Evolutionary conservation across 2,329 filamentous ascomycete species (phyloP).

Genomic region (Endoconidiophora polonica): DNA sequence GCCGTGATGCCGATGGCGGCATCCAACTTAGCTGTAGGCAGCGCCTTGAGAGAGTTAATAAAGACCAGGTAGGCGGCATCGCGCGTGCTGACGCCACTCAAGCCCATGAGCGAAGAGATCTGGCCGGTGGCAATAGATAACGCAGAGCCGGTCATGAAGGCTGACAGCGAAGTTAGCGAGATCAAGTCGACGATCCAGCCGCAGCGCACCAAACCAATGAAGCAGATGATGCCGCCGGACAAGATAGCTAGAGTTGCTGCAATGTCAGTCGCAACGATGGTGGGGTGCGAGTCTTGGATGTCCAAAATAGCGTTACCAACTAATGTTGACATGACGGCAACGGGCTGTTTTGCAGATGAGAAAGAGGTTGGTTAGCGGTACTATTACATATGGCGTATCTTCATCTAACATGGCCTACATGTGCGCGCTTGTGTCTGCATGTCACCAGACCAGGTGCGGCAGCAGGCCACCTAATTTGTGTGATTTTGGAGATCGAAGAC

Average conservation of each 20-base stretch:
- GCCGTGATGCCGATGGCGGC: slow-evolving; percentile 80
- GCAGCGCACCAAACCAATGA: slow-evolving; percentile 60
- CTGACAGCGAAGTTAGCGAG: slow-evolving; percentile 72
- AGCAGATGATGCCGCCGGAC: slow-evolving; percentile 57
- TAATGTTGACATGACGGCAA: slow-evolving; percentile 87
- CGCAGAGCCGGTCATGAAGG: slow-evolving; percentile 94
- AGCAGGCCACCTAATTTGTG: neutral
- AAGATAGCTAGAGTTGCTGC: slow-evolving; percentile 67
- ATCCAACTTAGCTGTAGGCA: slow-evolving; percentile 53
- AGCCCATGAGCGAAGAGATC: slow-evolving; percentile 64
- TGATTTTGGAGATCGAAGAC: neutral
- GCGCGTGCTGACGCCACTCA: slow-evolving; percentile 56
- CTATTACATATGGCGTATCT: slow-evolving; percentile 2
- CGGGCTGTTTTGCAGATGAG: slow-evolving; percentile 45
- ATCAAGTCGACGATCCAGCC: slow-evolving; percentile 93
- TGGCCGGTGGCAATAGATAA: slow-evolving; percentile 79
- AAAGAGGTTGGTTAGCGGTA: neutral
- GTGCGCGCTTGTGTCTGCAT: too few species aligned
- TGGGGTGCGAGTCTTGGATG: slow-evolving; percentile 38
- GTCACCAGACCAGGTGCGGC: too few species aligned
- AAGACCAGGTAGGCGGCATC: slow-evolving; percentile 67
- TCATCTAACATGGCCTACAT: slow-evolving; percentile 24
- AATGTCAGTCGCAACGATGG: slow-evolving; percentile 46
- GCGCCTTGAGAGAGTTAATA: slow-evolving; percentile 62
- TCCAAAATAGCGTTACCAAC: slow-evolving; percentile 65